These are phyloP conservation scores for Mycosphaerella arachidis DNA, from an alignment of 2,329 filamentous ascomycete genomes.

Conservation along the genomic window DNA sequence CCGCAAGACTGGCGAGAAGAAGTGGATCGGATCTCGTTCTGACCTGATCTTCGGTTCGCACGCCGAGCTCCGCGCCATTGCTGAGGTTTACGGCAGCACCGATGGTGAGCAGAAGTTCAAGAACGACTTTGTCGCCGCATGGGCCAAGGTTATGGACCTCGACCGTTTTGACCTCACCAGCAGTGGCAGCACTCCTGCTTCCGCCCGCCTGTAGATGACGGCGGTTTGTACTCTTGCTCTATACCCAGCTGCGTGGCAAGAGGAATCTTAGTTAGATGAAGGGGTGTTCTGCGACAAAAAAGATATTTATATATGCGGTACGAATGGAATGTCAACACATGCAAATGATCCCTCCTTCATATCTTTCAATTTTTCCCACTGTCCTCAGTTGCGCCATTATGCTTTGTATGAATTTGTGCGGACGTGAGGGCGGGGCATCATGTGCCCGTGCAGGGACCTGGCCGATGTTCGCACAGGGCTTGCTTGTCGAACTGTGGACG, in stretches of 20 bases:
- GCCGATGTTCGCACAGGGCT: neutral
- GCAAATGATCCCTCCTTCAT: too few species aligned
- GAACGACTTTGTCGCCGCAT: constrained; percentile 66
- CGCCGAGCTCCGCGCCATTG: constrained; percentile 64
- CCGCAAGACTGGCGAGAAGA: constrained; percentile 60
- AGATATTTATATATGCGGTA: neutral
- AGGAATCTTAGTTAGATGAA: neutral
- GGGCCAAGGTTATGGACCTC: constrained; percentile 70
- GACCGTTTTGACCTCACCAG: constrained; percentile 61
- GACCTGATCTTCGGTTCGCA: constrained; percentile 72
- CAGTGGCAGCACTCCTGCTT: constrained; percentile 5
- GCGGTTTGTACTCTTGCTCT: neutral
- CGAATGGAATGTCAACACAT: neutral
- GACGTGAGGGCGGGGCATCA: neutral
- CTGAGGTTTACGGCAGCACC: constrained; percentile 63
- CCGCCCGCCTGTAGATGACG: constrained; percentile 11
- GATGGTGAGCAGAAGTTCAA: constrained; percentile 62
- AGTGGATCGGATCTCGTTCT: constrained; percentile 64
- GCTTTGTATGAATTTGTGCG: neutral
- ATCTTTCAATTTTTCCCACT: neutral
- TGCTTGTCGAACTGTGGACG: neutral
- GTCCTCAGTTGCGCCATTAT: neutral
- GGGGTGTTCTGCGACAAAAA: neutral
- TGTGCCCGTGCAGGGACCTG: neutral
- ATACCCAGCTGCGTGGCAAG: neutral